Evolutionary conservation across 805 yeast species (phyloP).

Genomic region (Schizosaccharomyces cryophilus): DNA sequence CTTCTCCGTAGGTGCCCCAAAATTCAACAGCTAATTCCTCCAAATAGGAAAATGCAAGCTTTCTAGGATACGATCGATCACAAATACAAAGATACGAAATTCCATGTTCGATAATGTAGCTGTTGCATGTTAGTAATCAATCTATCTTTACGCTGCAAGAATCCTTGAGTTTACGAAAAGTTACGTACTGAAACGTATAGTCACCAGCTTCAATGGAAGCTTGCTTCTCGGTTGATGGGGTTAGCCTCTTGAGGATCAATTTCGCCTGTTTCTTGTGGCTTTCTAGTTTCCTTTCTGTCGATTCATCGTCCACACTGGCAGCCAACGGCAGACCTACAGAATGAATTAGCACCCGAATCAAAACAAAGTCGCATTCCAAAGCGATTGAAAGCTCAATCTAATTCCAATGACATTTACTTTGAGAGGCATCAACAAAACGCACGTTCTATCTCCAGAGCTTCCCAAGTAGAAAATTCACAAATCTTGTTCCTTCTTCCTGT

Average conservation of each 20-base stretch:
- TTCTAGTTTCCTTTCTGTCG: slow-evolving; percentile 25
- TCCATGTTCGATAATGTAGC: slow-evolving; percentile 36
- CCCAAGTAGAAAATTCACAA: not conserved
- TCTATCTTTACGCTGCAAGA: not conserved
- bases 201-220: slow-evolving; percentile 63
- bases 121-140: slow-evolving; percentile 3
- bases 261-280: slow-evolving; percentile 75
- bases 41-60: slow-evolving; percentile 68
- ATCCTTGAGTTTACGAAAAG: not conserved
- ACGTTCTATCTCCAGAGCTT: not conserved
- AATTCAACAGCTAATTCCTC: slow-evolving; percentile 66
- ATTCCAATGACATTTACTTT: not conserved
- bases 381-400: not conserved
- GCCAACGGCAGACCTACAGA: slow-evolving; percentile 55
- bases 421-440: not conserved
- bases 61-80: slow-evolving; percentile 60
- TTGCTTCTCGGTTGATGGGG: slow-evolving; percentile 55
- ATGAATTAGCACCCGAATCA: not conserved
- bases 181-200: slow-evolving; percentile 33
- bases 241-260: slow-evolving; percentile 45
- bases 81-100: slow-evolving; percentile 59
- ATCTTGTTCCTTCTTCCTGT: not conserved
- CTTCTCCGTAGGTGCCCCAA: slow-evolving; percentile 52
- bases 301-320: slow-evolving; percentile 71
- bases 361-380: not conserved